Conservation (phyloP, 495 filamentous ascomycete species). For the Opeltia flavorubescens region DNA sequence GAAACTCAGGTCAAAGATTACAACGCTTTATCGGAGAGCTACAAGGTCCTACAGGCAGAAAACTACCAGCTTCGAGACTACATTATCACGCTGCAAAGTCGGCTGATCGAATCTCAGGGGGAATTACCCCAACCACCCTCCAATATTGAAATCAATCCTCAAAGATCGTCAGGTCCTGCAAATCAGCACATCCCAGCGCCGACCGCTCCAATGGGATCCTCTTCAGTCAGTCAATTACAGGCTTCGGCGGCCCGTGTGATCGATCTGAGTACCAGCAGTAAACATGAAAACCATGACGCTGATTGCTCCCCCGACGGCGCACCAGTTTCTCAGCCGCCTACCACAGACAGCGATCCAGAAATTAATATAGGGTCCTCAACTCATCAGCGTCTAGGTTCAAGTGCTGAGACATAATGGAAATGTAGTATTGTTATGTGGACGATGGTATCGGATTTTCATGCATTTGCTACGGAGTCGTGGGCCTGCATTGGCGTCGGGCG, state of each 20-base stretch:
- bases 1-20: slow-evolving; percentile 79
- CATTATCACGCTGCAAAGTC: slow-evolving; percentile 75
- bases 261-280: slow-evolving; percentile 18
- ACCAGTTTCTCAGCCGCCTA: slow-evolving; percentile 6
- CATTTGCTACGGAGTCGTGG: not conserved
- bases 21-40: slow-evolving; percentile 51
- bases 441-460: too few relatives aligned
- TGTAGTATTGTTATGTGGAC: too few relatives aligned
- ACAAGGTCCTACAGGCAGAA: slow-evolving; percentile 64
- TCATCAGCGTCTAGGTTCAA: too few relatives aligned
- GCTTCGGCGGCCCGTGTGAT: slow-evolving; percentile 26
- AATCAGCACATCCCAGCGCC: slow-evolving; percentile 13
- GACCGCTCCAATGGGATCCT: slow-evolving; percentile 24
- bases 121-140: slow-evolving; percentile 72
- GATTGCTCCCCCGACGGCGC: not conserved
- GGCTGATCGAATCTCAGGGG: slow-evolving; percentile 70
- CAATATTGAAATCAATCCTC: slow-evolving; percentile 38
- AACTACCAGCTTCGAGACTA: slow-evolving; percentile 87
- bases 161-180: slow-evolving; percentile 14
- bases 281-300: slow-evolving; percentile 15
- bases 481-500: not conserved
- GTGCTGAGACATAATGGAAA: too few relatives aligned
- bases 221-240: slow-evolving; percentile 22
- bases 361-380: too few relatives aligned
- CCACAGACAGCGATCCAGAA: slow-evolving; percentile 7